Evolutionary conservation across 2,329 filamentous ascomycete genomes (phyloP).

Genomic region (Lizonia empirigonia): DNA sequence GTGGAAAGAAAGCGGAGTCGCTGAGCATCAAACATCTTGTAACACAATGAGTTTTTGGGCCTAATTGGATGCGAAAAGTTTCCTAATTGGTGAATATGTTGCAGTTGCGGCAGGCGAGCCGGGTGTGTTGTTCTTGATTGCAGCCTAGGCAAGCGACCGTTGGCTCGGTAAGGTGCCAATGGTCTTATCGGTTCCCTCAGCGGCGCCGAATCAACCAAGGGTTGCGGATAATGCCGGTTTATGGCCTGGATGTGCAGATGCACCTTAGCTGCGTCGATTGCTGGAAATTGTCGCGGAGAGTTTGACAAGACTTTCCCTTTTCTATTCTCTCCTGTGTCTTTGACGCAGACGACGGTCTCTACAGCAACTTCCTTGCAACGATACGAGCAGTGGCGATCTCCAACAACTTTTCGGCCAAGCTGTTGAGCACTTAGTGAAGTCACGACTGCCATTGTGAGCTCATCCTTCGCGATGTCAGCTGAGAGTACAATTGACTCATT

Average conservation of each 20-base stretch:
- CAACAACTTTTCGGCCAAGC: background rate
- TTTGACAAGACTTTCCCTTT: constrained; percentile 1
- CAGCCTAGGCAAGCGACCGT: constrained; percentile 8
- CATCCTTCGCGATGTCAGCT: background rate
- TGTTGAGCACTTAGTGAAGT: constrained; percentile 3
- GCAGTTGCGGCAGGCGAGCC: constrained; percentile 14
- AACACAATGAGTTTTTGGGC: constrained; percentile 14
- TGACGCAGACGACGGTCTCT: constrained; percentile 1
- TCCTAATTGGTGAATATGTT: constrained; percentile 15
- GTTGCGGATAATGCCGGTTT: constrained; percentile 17
- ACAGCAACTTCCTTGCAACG: constrained; percentile 2
- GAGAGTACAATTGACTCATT: constrained; percentile 6
- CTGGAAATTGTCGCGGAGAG: constrained; percentile 7
- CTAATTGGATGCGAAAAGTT: constrained; percentile 13
- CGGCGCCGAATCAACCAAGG: constrained; percentile 12
- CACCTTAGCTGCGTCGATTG: constrained; percentile 15
- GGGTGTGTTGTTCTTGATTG: background rate
- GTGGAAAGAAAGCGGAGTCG: constrained; percentile 12
- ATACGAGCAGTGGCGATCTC: constrained; percentile 5
- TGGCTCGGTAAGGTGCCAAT: constrained; percentile 15
- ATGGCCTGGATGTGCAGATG: constrained; percentile 13
- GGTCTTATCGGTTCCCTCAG: constrained; percentile 13
- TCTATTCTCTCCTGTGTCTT: constrained; percentile 7
- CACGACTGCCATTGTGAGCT: constrained; percentile 1
- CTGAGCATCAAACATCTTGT: constrained; percentile 16